Percentiles rank a stretch among this genome's conserved stretches.
phyloP scores from a whole-genome alignment of 148 eudicot species.

The Rhododendron kiyosumense region DNA sequence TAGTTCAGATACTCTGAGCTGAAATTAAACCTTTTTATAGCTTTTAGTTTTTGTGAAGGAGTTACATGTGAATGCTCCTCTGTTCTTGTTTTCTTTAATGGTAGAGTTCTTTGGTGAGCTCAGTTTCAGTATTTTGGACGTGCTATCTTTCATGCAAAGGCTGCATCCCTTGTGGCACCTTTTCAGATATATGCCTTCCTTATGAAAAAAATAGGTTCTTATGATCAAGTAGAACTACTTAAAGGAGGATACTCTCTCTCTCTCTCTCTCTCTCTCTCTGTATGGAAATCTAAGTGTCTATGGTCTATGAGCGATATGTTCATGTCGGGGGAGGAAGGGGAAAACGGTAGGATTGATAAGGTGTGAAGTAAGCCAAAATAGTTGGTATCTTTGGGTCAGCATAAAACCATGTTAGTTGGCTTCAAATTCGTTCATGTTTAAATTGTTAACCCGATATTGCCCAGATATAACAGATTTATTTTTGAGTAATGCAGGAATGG shows the following conservation, averaged over 20 bases:
- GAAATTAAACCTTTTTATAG: not conserved
- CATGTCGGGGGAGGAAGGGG: not conserved
- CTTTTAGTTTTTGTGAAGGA: not conserved
- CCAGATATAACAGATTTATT: not conserved
- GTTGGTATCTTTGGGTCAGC: not conserved
- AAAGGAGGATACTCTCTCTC: not conserved
- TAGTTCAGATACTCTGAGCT: not conserved
- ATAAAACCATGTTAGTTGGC: not conserved
- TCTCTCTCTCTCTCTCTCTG: not conserved
- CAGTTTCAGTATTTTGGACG: not conserved
- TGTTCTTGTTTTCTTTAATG: not conserved
- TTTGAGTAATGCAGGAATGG: conserved; percentile 44
- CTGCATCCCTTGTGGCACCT: not conserved
- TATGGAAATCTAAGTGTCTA: not conserved
- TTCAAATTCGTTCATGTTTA: not conserved
- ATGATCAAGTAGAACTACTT: not conserved
- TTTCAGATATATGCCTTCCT: not conserved
- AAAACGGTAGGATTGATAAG: not conserved
- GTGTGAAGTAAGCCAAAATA: not conserved
- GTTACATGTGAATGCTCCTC: not conserved
- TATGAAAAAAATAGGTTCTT: not conserved
- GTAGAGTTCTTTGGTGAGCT: not conserved
- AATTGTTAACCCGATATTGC: not conserved
- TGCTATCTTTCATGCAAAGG: not conserved
- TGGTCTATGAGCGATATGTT: not conserved